Conservation (phyloP, 768 basidiomycete species). For the Termitomyces sp. region DNA sequence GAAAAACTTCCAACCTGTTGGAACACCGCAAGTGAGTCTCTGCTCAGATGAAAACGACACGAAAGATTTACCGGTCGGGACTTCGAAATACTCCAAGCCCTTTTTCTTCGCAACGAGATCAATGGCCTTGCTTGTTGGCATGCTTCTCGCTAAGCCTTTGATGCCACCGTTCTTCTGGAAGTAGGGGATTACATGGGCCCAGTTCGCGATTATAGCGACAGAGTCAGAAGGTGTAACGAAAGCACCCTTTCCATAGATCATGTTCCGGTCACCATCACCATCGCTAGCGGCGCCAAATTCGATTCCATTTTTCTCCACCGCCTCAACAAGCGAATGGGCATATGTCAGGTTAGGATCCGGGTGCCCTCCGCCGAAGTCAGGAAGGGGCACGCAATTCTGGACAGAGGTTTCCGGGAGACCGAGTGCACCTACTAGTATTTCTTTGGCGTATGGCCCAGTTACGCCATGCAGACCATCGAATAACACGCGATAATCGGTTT, state of each 20-base stretch:
- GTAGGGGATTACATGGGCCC: conserved; percentile 89
- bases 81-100: conserved; percentile 89
- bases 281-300: conserved; percentile 95
- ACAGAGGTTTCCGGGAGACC: conserved; percentile 74
- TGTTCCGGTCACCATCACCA: conserved; percentile 97
- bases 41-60: background rate
- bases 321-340: conserved; percentile 89
- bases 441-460: conserved; percentile 92
- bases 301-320: conserved; percentile 80
- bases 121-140: conserved; percentile 97
- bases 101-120: conserved; percentile 94
- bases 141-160: conserved; percentile 92
- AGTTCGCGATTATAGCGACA: conserved; percentile 98
- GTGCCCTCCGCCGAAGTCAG: conserved; percentile 97
- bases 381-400: conserved; percentile 88
- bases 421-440: conserved; percentile 79
- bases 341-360: conserved; percentile 99
- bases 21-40: background rate
- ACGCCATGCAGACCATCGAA: conserved; percentile 97
- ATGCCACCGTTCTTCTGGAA: conserved; percentile 85
- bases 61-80: conserved; percentile 71
- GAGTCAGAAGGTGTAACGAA: conserved; percentile 98
- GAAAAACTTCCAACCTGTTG: conserved; percentile 97
- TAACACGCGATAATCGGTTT: conserved; percentile 71
- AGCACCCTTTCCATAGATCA: conserved; percentile 98